A percentile compares a stretch with the other conserved stretches of the same genome.
These are phyloP conservation scores for Aspergillus egyptiacus DNA, from an alignment of 495 filamentous ascomycete genomes.

Conservation along the genomic window DNA sequence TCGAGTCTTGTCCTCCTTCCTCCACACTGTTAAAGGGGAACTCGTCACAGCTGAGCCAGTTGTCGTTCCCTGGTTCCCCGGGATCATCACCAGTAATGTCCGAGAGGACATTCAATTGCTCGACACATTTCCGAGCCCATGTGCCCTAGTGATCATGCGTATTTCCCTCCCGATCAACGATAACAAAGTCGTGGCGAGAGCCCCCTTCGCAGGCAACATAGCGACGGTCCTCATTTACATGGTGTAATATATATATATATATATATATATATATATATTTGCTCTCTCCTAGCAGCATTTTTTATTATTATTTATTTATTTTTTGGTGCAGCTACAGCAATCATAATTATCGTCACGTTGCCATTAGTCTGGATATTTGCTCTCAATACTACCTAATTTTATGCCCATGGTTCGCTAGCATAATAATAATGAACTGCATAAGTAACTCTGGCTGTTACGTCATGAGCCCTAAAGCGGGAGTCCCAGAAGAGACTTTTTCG, in stretches of 20 bases:
- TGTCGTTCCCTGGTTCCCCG: background rate
- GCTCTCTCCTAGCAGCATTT: no score
- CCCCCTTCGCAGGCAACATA: background rate
- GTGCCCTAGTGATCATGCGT: background rate
- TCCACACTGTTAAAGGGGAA: background rate
- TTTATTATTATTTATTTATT: no score
- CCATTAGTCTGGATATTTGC: no score
- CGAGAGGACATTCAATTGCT: background rate
- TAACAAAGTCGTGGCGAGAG: background rate
- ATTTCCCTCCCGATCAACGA: background rate
- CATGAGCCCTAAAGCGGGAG: slow-evolving; percentile 12
- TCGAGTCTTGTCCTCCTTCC: background rate
- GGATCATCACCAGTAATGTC: background rate
- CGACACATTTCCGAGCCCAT: background rate
- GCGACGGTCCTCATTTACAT: no score
- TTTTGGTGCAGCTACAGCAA: no score
- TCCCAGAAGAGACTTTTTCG: slow-evolving; percentile 3
- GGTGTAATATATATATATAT: no score
- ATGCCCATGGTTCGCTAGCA: no score
- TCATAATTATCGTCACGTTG: no score
- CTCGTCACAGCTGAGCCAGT: slow-evolving; percentile 10
- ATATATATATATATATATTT: no score
- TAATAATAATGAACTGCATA: background rate
- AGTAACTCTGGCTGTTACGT: background rate
- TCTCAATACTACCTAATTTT: no score